Evolutionary conservation across 176 grass and related monocot species (phyloP), one percentile per base, ranked within the genome.

Genomic region (Melocanna baccifera): DNA sequence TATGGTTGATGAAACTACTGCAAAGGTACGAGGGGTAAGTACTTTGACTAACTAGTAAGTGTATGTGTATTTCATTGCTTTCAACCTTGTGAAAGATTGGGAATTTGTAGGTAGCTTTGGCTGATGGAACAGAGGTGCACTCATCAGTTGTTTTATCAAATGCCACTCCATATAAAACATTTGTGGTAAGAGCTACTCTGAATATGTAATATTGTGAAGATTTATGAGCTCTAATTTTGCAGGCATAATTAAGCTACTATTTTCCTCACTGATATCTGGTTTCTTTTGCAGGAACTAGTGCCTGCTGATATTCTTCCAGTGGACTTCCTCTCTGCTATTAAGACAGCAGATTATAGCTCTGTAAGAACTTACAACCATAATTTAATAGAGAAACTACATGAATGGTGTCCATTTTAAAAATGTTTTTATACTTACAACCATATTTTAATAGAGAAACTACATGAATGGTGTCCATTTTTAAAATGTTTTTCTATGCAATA

Each of bases 331-430:
- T 66, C 58, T 81, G 75, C 89, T 85, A 94, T 98, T 76, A 92
- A 89, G 69, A 95, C 92, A 72, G 79, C 87, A 80, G 96, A 98
- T 88, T 98, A 98, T 87, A 98, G 96, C 81, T 98, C 96, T 59
- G 96, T 98, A 96, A 94, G 96, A 66, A 92, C 70, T 42, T 36
- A 36, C 34, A 71, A 37, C 1, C 45, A 46, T 77, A 63, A 71
- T 53, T 58, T 66, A 55, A 46, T 78, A 69, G n/a, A 81, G 25
- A 40, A 61, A 45, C 18, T 45, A 42, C 51, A 81, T 23, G 39
- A 61, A 36, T 76, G 39, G 26, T 73, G 59, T 59, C 34, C 46
- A 57, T 71, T 79, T 79, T 41, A 52, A 30, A 22, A 26, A 56
- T 70, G 39, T 81, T 19, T 70, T 12, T 69, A n/a, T 83, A 12